A percentile compares a stretch with the other conserved stretches of the same genome.
Evolutionary conservation across 371 early-diverging fungal genomes (phyloP).

Genomic region (Umbelopsis sp.): DNA sequence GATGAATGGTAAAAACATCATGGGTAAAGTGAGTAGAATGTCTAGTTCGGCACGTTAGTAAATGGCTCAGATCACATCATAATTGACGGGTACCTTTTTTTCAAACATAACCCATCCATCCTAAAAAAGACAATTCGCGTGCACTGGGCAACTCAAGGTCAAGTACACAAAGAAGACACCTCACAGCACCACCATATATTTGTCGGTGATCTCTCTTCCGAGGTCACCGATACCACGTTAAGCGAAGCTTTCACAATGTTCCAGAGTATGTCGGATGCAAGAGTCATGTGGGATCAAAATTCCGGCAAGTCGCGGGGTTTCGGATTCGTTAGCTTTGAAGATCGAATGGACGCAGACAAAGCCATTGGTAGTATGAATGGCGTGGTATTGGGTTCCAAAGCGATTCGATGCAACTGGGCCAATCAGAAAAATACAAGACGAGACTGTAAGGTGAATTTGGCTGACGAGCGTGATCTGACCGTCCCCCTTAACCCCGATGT

Average conservation of each 20-base stretch:
- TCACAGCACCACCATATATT: conserved; percentile 74
- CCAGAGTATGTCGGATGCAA: conserved; percentile 80
- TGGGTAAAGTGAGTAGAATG: conserved; percentile 32
- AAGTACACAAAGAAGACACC: conserved; percentile 40
- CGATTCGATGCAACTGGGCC: conserved; percentile 79
- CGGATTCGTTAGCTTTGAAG: conserved; percentile 83
- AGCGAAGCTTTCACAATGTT: conserved; percentile 74
- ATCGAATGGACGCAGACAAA: conserved; percentile 77
- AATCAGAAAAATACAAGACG: conserved; percentile 14
- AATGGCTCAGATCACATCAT: conserved; percentile 13
- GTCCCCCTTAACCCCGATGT: conserved; percentile 11
- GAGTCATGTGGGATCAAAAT: conserved; percentile 83
- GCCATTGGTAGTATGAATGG: conserved; percentile 84
- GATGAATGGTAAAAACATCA: conserved; percentile 65
- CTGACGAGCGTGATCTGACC: background rate
- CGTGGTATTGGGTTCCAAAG: conserved; percentile 57
- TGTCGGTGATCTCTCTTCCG: conserved; percentile 83
- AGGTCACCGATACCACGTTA: conserved; percentile 75
- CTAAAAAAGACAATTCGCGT: conserved; percentile 38
- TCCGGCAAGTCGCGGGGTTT: conserved; percentile 83
- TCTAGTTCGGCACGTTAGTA: conserved; percentile 25
- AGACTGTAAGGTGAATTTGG: background rate
- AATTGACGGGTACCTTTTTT: background rate
- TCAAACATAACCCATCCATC: background rate
- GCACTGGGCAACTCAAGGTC: conserved; percentile 51